Evolutionary conservation across 768 basidiomycete species (phyloP), one percentile per base, ranked within the genome.

Genomic region (Agaricus subrufescens): DNA sequence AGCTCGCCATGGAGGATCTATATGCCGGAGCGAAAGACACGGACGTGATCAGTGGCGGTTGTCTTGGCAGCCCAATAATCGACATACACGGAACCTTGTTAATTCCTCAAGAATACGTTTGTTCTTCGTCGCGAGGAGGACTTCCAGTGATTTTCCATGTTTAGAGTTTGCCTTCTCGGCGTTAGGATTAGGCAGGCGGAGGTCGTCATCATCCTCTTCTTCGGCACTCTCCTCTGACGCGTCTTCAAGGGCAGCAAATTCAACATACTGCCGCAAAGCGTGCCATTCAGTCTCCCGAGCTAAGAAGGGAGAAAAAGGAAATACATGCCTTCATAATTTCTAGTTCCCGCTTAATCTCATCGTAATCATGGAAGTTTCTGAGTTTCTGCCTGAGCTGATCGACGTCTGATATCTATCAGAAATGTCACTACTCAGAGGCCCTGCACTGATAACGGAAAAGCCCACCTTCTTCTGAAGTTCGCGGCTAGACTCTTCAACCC

Each of bases 311-410:
- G 43, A 31, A 29, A 23, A 26, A 52, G 15, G 29, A 38, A 37
- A 25, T 31, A 45, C 47, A 56, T 48, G 91, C 97, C 84, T 99
- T 98, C 92, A 98, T 91, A 61, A 99, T 98, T 66, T 94, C 94
- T 29, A 99, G 79, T 68, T 99, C 97, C 27, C 97, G 87, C 74
- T 98, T 98, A 66, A 98, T 85, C 73, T 98, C 95, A 64, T 98
- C 96, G 64, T 99, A 98, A 69, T 99, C 94, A 14, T 69, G 69
- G 58, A 87, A 91, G 60, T 82, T 83, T 63, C 82, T 84, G 38
- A 98, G 72, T 61, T 85, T 85, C 34, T 74, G 71, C 66, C 81
- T 85, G 2, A 95, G 75, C 47, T 78, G 78, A 14, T 88, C 87
- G 4, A 87, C 74, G 70, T 97, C 94, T 2, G 67, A 67, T 3